Evolutionary conservation across 2,329 filamentous ascomycete genomes (phyloP), one percentile per base, ranked within the genome.

Genomic region (Fusarium sp.): DNA sequence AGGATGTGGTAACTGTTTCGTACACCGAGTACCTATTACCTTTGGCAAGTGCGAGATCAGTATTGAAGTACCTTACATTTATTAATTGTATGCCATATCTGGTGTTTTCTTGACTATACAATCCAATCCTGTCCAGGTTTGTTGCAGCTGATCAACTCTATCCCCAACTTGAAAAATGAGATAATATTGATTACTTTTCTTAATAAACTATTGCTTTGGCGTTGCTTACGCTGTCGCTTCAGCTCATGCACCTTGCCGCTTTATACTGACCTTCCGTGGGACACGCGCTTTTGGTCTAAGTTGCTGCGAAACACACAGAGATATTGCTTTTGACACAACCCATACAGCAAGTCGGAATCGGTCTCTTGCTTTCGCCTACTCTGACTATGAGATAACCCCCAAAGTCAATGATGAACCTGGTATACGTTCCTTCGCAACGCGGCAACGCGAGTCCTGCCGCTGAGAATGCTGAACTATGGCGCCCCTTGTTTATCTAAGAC

Each of bases 231-330:
- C 57, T 35, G n/a, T 41, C 33, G 12, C 42, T 69, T 69, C 65
- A 69, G 58, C 65, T 47, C 45, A 70, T 70, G 59, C 53, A 50
- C 36, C 35, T 60, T 54, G 33, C 60, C 65, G 28, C 28, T 63
- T 59, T 42, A 48, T 38, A 30, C 22, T 50, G 33, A 8, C 20
- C 63, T 45, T 61, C 31, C n/a, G n/a, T 33, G 16, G 38, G 41
- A 26, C 24, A 9, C 35, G 16, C 26, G 15, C 24, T 48, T 45
- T 31, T 24, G 20, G 26, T 26, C 36, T 28, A 15, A 54, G 53
- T 28, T 31, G 33, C 36, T 35, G 36, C 30, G 36, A 45, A 35
- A 39, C 30, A 22, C 38, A 44, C 36, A 28, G 26, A n/a, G 20
- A 51, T 35, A 59, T 47, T 69, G 30, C 51, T 39, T 50, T 71